Conservation (phyloP, 2,329 filamentous ascomycete species). For the Emmonsia crescens region DNA sequence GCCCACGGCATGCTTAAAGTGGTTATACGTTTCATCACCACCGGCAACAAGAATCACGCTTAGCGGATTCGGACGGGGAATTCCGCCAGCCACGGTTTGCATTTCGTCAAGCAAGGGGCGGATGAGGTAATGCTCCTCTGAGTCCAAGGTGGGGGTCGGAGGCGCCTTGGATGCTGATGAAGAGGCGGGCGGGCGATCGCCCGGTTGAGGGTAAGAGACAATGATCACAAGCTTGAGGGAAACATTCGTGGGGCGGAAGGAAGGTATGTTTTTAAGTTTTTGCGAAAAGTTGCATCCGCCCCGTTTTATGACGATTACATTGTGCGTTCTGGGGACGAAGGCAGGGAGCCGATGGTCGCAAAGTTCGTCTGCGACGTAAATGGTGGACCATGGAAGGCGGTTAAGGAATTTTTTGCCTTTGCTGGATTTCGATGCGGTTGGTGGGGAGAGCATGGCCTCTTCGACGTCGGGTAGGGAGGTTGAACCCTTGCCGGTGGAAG, state of each 20-base stretch:
- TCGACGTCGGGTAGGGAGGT: constrained; percentile 57
- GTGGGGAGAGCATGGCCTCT: constrained; percentile 38
- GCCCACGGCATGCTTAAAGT: constrained; percentile 52
- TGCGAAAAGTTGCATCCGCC: constrained; percentile 75
- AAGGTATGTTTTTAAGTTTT: constrained; percentile 78
- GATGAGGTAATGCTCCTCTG: constrained; percentile 35
- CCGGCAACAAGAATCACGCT: constrained; percentile 76
- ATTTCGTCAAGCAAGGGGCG: constrained; percentile 64
- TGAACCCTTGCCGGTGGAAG: constrained; percentile 44
- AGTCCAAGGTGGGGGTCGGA: constrained; percentile 21
- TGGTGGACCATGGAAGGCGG: constrained; percentile 54
- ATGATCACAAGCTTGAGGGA: constrained; percentile 62
- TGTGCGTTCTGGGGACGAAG: constrained; percentile 45
- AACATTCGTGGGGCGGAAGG: constrained; percentile 50
- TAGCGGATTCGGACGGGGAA: constrained; percentile 60
- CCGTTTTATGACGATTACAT: constrained; percentile 71
- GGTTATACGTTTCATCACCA: constrained; percentile 52
- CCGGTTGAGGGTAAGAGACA: constrained; percentile 30
- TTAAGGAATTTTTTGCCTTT: constrained; percentile 30
- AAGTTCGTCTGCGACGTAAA: constrained; percentile 66
- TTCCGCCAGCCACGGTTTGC: constrained; percentile 60
- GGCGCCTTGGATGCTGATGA: not conserved
- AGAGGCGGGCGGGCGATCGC: constrained; percentile 11
- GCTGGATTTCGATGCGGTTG: constrained; percentile 8
- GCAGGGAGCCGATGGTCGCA: constrained; percentile 44